Evolutionary conservation across 73 alveolate species (phyloP).

Genomic region (Urostyla sp.): DNA sequence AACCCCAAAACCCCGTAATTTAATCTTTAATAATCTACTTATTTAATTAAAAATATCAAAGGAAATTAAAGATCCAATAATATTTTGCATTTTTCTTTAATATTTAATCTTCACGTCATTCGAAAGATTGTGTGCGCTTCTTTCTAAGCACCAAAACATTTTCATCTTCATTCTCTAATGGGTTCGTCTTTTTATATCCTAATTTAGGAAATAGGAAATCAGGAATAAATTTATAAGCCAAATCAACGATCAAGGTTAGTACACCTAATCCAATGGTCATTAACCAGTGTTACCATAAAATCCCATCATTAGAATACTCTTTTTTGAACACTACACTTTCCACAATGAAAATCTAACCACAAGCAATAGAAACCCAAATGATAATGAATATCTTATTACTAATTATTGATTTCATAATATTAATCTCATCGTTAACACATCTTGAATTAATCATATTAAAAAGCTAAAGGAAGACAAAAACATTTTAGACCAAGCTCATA

Average conservation of each 20-base stretch:
- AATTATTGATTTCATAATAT: constrained; percentile 69
- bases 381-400: constrained; percentile 45
- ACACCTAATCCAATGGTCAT: constrained; percentile 83
- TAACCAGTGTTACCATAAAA: constrained; percentile 78
- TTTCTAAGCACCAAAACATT: neutral
- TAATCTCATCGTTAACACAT: constrained; percentile 75
- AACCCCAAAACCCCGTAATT: no score
- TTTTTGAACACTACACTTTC: constrained; percentile 77
- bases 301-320: constrained; percentile 81
- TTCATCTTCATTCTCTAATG: neutral
- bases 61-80: no score
- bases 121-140: neutral
- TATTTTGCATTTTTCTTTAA: no score
- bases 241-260: constrained; percentile 61
- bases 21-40: no score
- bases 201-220: neutral
- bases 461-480: constrained; percentile 65
- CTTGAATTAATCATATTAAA: constrained; percentile 85
- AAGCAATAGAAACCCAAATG: constrained; percentile 9
- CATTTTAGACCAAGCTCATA: no score
- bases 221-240: constrained; percentile 71
- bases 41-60: no score
- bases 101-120: no score
- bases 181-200: neutral
- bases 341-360: constrained; percentile 45